Percentiles rank a stretch among this genome's conserved stretches.
These are phyloP conservation scores for Herpotrichia juniperi DNA, from an alignment of 2,329 filamentous ascomycete genomes.

Conservation along the genomic window DNA sequence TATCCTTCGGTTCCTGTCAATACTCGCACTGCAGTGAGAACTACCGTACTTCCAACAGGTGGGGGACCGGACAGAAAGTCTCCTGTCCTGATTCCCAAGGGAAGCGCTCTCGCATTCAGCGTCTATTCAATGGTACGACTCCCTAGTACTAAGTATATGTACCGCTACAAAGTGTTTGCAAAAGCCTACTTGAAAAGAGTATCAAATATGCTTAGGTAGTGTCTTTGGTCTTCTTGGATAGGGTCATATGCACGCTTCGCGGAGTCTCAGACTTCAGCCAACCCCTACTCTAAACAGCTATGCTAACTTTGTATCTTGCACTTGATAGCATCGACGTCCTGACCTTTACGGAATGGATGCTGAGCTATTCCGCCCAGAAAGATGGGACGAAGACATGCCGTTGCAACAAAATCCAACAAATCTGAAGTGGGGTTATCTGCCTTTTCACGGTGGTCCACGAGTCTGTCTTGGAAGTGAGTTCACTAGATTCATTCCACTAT, in stretches of 20 bases:
- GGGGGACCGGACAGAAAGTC: conserved; percentile 30
- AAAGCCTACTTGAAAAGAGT: too few species aligned
- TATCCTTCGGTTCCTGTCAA: conserved; percentile 35
- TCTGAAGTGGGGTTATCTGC: conserved; percentile 27
- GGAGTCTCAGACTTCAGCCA: too few species aligned
- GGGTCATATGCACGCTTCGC: too few species aligned
- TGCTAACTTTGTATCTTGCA: too few species aligned
- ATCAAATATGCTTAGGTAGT: too few species aligned
- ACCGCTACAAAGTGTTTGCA: too few species aligned
- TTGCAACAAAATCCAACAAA: conserved; percentile 19
- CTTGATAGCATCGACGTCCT: conserved; percentile 19
- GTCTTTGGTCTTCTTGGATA: too few species aligned
- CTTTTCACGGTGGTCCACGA: conserved; percentile 26
- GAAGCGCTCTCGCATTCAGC: conserved; percentile 22
- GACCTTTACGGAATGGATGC: conserved; percentile 26
- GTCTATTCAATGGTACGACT: conserved; percentile 28
- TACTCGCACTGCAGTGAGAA: conserved; percentile 22
- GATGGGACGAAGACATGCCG: conserved; percentile 31
- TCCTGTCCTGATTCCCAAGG: conserved; percentile 38
- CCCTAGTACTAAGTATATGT: too few species aligned
- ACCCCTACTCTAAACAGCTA: too few species aligned
- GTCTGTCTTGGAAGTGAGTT: conserved; percentile 26
- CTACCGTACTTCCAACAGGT: conserved; percentile 34
- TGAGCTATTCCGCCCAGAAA: conserved; percentile 26
- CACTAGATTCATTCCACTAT: too few species aligned